Percentiles rank a stretch among this genome's conserved stretches.
Evolutionary conservation across 768 basidiomycete genomes (phyloP).

Genomic region (Mycena vulgaris): DNA sequence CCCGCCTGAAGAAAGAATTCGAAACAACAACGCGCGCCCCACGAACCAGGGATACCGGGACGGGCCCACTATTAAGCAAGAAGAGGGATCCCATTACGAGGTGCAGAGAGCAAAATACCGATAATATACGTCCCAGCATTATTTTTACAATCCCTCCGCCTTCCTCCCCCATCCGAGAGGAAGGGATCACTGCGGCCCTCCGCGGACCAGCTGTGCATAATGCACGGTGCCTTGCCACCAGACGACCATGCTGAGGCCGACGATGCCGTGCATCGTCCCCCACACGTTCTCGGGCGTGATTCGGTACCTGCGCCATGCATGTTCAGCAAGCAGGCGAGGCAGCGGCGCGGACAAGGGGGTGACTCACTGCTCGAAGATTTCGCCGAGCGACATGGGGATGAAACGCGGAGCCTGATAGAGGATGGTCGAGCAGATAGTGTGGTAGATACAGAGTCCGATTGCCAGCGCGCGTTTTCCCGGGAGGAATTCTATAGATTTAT

Average conservation of each 20-base stretch:
- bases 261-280: constrained; percentile 80
- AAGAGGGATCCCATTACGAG: constrained; percentile 8
- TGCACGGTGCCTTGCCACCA: constrained; percentile 89
- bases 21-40: too few relatives aligned
- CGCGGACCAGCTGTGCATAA: constrained; percentile 59
- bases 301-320: constrained; percentile 58
- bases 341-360: neutral
- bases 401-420: constrained; percentile 85
- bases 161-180: neutral
- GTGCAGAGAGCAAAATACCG: constrained; percentile 6
- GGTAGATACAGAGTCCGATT: constrained; percentile 83
- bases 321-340: neutral
- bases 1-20: too few relatives aligned
- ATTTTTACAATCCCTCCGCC: neutral
- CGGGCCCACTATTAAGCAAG: neutral
- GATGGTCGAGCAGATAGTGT: constrained; percentile 79
- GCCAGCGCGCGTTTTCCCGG: constrained; percentile 90
- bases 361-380: constrained; percentile 72
- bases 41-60: neutral
- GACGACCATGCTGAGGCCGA: constrained; percentile 79
- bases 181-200: constrained; percentile 30
- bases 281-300: constrained; percentile 82
- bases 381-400: constrained; percentile 81
- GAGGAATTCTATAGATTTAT: constrained; percentile 71
- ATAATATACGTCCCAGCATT: constrained; percentile 9